Base-by-base conservation (phyloP, 768 basidiomycete species). In the Phaeotremella fagi region DNA sequence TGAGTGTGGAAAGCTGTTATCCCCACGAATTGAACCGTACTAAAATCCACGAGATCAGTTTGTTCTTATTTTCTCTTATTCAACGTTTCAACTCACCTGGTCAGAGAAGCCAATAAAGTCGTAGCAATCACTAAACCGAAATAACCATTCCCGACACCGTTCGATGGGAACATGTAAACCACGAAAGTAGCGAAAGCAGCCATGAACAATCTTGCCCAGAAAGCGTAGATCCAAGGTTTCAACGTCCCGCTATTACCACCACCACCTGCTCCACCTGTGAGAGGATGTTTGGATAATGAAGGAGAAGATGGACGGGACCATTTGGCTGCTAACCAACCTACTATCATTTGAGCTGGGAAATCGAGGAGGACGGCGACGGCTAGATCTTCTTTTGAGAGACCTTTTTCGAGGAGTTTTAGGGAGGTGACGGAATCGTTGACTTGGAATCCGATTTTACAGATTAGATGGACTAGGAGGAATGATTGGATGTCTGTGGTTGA, bases 1-100 rank as follows among this genome's bases (percentile, higher is more conserved):
- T 87, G 83, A 2, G 91, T 97, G 66, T 98, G 95, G 81, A 98
- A 99, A 2, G 95, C 95, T n/a, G 91, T 89, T 57, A 98, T 90
- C 7, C 95, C 91, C 18, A 97, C 94, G 69, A 98, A 99, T 74
- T 99, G 94, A n/a, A 98, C 85, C 3, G 94, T 97, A 42, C 94
- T 94, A 50, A 26, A 4, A 11, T n/a, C n/a, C n/a, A n/a, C n/a
- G n/a, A n/a, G n/a, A n/a, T n/a, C n/a, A n/a, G n/a, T n/a, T n/a
- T n/a, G n/a, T n/a, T n/a, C n/a, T n/a, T n/a, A n/a, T n/a, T n/a
- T n/a, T n/a, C n/a, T n/a, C n/a, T n/a, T n/a, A n/a, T n/a, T n/a
- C n/a, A n/a, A n/a, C n/a, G n/a, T n/a, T n/a, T n/a, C n/a, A 36
- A 73, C 87, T 75, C 70, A 91, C 92, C 85, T 82, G 5, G 89